Evolutionary conservation across 441 rosid species (phyloP), one percentile per base, ranked within the genome.

Genomic region (Adansonia grandidieri): DNA sequence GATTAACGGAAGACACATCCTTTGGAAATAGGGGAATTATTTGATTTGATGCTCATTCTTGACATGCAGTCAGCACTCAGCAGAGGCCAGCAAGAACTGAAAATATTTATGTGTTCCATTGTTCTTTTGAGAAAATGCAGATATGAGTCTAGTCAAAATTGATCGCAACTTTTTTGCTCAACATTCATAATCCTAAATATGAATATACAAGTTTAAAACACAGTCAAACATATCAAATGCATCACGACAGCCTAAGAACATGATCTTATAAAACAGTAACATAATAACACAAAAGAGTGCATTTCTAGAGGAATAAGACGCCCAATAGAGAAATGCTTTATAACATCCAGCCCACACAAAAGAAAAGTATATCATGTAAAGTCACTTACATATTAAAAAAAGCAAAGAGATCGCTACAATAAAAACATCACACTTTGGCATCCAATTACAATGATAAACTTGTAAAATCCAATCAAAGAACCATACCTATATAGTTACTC

Each of bases 401-500:
- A 6, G 71, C 71, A 66, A 66, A n/a, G 17, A 4, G 4, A 66
- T 66, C 0, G 8, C 51, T 17, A 44, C 53, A 67, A 44, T 1
- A 67, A 4, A 67, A 67, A 67, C 14, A 44, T 9, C 32, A 42
- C 51, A 67, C 32, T 67, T 67, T 17, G 10, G 28, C 47, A 14
- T 32, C 2, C 19, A 67, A n/a, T 6, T 53, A 14, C 73, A 24
- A 71, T 56, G 24, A 32, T 54, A 60, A 74, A 62, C 44, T 14
- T 3, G 51, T 1, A 54, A 44, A 66, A 79, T 66, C 37, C 45
- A 72, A 20, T 51, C 50, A 48, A 44, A 80, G 66, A 71, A 78
- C 11, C 79, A 44, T 87, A 87, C 94, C 94, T 87, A 85, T 79
- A 84, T 86, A 85, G 83, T 77, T 83, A 80, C 78, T 74, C 79